phyloP scores from a whole-genome alignment of 495 filamentous ascomycete species.

The Neurospora africana region DNA sequence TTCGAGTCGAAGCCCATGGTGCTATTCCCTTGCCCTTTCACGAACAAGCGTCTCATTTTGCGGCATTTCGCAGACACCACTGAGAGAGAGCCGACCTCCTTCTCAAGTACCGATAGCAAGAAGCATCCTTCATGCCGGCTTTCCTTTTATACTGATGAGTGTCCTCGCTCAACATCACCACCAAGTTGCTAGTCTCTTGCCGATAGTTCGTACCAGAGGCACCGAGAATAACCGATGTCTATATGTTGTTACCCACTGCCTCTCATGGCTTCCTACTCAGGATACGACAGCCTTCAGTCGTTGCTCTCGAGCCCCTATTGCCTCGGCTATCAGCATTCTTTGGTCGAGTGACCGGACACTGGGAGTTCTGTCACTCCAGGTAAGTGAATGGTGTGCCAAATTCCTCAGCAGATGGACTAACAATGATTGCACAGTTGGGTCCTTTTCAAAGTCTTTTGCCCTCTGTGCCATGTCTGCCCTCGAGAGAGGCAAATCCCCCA shows the following conservation, averaged over 20 bases:
- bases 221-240: neutral
- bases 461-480: neutral
- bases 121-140: neutral
- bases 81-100: neutral
- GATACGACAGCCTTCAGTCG: neutral
- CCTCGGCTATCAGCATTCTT: neutral
- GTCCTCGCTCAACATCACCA: neutral
- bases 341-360: neutral
- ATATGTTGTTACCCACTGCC: neutral
- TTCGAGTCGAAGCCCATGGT: neutral
- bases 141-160: neutral
- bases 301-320: neutral
- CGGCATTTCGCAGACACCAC: neutral
- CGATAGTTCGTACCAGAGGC: neutral
- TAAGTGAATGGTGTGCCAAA: neutral
- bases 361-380: neutral
- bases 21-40: neutral
- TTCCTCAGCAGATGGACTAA: neutral
- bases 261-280: neutral
- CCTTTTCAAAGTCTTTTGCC: neutral
- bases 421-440: neutral
- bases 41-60: neutral
- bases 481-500: neutral
- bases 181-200: neutral
- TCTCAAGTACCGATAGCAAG: neutral